Evolutionary conservation across 176 grass and related monocot genomes (phyloP), one percentile per base, ranked within the genome.

Genomic region (Themeda triandra): DNA sequence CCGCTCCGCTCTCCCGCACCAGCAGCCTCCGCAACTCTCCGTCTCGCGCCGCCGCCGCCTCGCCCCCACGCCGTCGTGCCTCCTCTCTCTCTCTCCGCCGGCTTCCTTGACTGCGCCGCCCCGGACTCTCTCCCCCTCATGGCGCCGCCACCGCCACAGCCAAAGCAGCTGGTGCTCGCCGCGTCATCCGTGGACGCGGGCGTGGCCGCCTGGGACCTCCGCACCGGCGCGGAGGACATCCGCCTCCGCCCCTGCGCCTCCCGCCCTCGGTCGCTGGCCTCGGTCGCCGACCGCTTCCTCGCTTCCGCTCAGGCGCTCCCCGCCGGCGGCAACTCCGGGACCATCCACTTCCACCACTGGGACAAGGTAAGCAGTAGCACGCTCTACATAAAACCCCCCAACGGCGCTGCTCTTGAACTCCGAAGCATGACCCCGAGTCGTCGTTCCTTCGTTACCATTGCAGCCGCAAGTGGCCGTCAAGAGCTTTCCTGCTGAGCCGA

Each of bases 401-500:
- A 23, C 64, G 56, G 37, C 54, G 53, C 4, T 6, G 39, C 69
- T 73, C 59, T 65, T 18, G 7, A 63, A 66, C 24, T 39, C 19
- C 69, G 6, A 68, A 59, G 18, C 15, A 49, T 86, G 60, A 48
- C 33, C 39, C 21, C 42, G 37, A n/a, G n/a, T n/a, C 13, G 12
- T 69, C 35, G 45, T 48, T 64, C 76, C 10, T 28, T 39, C 21
- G 74, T 74, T 66, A 44, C 27, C 27, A 79, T 73, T 87, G 80
- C 85, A 98, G 96, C 87, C 96, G 2, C 89, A 94, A 80, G 88
- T 93, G 69, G 89, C 82, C 65, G 87, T 94, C 51, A 92, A 90
- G 74, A 98, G 89, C 89, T 98, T 98, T 78, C 96, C 93, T 0
- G 86, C 88, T 21, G 93, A 98, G 58, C 93, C 93, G 24, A 95